phyloP scores from a whole-genome alignment of 2,329 filamentous ascomycete genomes.

The Geoglossum cookeanum region DNA sequence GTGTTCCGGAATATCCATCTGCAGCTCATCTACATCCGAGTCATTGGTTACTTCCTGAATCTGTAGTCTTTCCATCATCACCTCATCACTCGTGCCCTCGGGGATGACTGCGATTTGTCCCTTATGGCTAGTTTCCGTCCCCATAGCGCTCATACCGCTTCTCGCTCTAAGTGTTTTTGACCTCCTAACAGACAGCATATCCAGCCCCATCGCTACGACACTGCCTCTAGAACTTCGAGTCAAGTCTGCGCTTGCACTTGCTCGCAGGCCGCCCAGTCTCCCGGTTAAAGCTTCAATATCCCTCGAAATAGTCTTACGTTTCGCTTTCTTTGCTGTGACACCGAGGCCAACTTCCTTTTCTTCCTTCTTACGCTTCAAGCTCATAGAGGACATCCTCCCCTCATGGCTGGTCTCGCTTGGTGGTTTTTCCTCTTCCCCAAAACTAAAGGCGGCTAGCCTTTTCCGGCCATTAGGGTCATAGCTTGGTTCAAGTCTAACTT shows the following conservation, averaged over 20 bases:
- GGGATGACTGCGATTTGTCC: background rate
- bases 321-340: background rate
- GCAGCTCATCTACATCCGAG: slow-evolving; percentile 2
- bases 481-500: background rate
- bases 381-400: background rate
- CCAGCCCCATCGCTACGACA: background rate
- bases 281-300: background rate
- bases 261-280: background rate
- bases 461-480: background rate
- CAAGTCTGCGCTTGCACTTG: background rate
- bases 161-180: background rate
- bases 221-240: background rate
- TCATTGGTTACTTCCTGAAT: background rate
- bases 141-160: background rate
- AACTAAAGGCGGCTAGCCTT: background rate
- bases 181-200: background rate
- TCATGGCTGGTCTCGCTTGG: background rate
- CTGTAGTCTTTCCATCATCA: background rate
- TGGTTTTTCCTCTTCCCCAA: background rate
- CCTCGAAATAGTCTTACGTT: background rate
- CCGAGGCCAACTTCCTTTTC: background rate
- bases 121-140: background rate
- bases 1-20: slow-evolving; percentile 2
- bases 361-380: background rate
- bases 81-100: background rate